A percentile compares a stretch with the other conserved stretches of the same genome.
These are phyloP conservation scores for Tinospora cordifolia DNA, from an alignment of 164 flowering plant species.

Conservation along the genomic window DNA sequence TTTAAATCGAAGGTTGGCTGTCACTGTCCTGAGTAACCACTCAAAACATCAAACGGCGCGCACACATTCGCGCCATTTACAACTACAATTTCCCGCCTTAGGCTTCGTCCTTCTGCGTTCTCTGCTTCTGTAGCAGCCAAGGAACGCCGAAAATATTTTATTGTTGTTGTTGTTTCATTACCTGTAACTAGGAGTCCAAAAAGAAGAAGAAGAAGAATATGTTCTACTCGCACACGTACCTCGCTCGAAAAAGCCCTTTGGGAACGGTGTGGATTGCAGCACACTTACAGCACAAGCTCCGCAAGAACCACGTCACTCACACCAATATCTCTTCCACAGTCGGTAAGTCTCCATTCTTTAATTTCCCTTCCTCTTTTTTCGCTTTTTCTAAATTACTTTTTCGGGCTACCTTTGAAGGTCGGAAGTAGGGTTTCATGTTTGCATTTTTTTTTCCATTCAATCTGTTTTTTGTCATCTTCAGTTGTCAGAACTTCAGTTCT, in stretches of 20 bases:
- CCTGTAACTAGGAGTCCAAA: too few species aligned
- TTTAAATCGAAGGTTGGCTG: too few species aligned
- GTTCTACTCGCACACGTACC: slow-evolving; percentile 76
- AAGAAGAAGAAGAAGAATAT: slow-evolving; percentile 20
- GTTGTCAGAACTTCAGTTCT: background rate
- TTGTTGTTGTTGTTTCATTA: too few species aligned
- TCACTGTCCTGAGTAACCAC: too few species aligned
- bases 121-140: background rate
- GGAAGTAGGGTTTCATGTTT: background rate
- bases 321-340: slow-evolving; percentile 59
- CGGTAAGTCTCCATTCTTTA: slow-evolving; percentile 35
- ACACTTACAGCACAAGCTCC: slow-evolving; percentile 63
- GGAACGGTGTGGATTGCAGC: slow-evolving; percentile 93
- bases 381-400: background rate
- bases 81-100: too few species aligned
- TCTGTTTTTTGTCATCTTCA: background rate
- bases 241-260: slow-evolving; percentile 70
- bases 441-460: background rate
- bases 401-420: background rate
- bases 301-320: slow-evolving; percentile 47
- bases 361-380: background rate
- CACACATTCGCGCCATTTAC: too few species aligned
- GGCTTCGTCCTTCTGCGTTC: background rate
- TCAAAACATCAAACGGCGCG: too few species aligned
- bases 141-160: background rate